Conservation (phyloP, 108 stramenopile genomes). For the Schizochytrium sp. region DNA sequence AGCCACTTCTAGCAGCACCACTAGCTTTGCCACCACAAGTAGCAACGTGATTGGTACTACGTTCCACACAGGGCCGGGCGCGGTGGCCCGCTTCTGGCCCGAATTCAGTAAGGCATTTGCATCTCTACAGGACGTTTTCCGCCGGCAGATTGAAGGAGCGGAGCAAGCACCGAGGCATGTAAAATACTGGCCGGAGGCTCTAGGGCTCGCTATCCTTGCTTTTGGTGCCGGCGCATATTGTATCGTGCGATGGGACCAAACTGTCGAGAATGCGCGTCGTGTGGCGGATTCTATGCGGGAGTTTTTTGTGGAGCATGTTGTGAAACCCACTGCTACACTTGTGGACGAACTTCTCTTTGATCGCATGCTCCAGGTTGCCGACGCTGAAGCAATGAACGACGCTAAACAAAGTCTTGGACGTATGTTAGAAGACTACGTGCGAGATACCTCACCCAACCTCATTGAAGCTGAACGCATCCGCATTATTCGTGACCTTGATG, state of each 20-base stretch:
- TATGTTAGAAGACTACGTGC: conserved; percentile 61
- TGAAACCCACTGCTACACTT: conserved; percentile 26
- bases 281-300: conserved; percentile 28
- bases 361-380: conserved; percentile 18
- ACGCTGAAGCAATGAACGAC: conserved; percentile 61
- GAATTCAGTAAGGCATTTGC: not conserved
- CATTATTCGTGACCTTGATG: conserved; percentile 32
- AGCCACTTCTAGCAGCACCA: no score
- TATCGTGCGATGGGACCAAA: not conserved
- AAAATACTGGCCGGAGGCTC: conserved; percentile 48
- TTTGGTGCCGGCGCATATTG: not conserved
- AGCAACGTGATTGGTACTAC: not conserved
- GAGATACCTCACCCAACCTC: conserved; percentile 42
- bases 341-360: conserved; percentile 56
- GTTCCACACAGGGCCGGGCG: not conserved
- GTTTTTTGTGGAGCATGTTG: conserved; percentile 61
- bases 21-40: no score
- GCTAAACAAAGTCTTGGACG: conserved; percentile 58
- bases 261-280: not conserved
- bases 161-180: conserved; percentile 25
- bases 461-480: not conserved
- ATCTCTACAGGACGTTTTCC: not conserved
- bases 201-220: not conserved
- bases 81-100: not conserved
- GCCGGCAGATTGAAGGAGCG: not conserved